Base-by-base conservation (phyloP, 805 yeast genomes). In the Kockiozyma suomiensis region DNA sequence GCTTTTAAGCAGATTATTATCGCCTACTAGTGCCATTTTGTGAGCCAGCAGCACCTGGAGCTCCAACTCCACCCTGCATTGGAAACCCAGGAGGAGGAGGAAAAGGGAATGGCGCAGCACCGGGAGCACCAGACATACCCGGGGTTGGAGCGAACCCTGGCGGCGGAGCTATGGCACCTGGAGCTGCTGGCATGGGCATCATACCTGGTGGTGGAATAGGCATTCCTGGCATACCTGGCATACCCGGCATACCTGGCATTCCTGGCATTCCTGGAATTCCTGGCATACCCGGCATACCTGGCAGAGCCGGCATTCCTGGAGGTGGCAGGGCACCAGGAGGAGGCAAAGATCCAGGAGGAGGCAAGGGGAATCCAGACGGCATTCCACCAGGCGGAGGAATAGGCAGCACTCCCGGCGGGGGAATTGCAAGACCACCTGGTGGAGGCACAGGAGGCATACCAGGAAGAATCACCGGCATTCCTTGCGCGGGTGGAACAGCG, bases 361-460 rank as follows among this genome's bases (percentile, higher is more conserved):
- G 60, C 2, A 58, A 40, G 15, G 58, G 58, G 12, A 53, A 40
- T 52, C 53, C 50, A 10, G 55, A 59, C 2, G 61, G 61, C 21
- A 53, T 35, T 50, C 53, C 50, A 8, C 58, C 61, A 1, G 58
- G 58, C 21, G 64, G 64, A 15, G 64, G 64, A n/a, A 53, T 19
- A 21, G 55, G 55, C 15, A 53, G 51, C 10, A 30, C 33, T 3
- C 51, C 37, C 3, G 41, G 43, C 2, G 47, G 52, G 1, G 52
- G 59, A 7, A 49, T 32, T 4, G 62, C 54, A 23, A 52, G 47
- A n/a, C 62, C 54, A 5, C 50, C 40, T 1, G 54, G 45, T 4
- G 51, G 42, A 10, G 55, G 54, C 6, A 52, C 40, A 4, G 51
- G 61, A 8, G 54, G 55, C 28, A 53, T 51, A 19, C 53, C 49